Percentiles rank a stretch among this genome's conserved stretches.
Evolutionary conservation across 257 asterid species (phyloP).

Genomic region (Leptodermis oblonga): DNA sequence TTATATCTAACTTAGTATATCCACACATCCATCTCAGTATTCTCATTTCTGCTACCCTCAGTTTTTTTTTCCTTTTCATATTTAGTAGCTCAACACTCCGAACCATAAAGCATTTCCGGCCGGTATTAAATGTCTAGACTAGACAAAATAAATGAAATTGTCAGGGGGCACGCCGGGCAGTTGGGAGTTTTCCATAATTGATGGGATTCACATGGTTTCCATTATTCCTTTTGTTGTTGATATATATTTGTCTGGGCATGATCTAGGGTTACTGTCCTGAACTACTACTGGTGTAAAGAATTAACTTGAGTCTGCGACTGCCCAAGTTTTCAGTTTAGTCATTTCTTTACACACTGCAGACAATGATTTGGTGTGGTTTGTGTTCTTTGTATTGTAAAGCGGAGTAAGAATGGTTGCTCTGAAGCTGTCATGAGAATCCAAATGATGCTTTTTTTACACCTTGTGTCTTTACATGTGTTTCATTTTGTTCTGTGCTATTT

Average conservation of each 20-base stretch:
- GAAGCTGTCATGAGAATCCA: background rate
- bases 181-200: background rate
- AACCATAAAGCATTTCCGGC: no score
- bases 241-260: background rate
- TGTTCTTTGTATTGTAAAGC: background rate
- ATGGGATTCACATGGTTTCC: background rate
- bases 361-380: background rate
- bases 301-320: constrained; percentile 1
- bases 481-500: constrained; percentile 3
- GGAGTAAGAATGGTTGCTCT: background rate
- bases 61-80: no score
- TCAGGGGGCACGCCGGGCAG: background rate
- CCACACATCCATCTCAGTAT: no score
- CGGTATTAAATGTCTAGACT: no score
- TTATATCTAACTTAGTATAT: no score
- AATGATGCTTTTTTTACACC: background rate
- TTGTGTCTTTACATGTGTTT: background rate
- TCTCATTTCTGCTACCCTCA: no score
- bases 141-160: background rate
- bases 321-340: background rate
- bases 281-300: background rate
- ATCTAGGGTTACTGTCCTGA: no score
- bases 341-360: background rate
- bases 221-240: background rate
- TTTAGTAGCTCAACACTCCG: no score